Evolutionary conservation across 163 green algal genomes (phyloP).

Genomic region (Coccomyxa subellipsoidea): DNA sequence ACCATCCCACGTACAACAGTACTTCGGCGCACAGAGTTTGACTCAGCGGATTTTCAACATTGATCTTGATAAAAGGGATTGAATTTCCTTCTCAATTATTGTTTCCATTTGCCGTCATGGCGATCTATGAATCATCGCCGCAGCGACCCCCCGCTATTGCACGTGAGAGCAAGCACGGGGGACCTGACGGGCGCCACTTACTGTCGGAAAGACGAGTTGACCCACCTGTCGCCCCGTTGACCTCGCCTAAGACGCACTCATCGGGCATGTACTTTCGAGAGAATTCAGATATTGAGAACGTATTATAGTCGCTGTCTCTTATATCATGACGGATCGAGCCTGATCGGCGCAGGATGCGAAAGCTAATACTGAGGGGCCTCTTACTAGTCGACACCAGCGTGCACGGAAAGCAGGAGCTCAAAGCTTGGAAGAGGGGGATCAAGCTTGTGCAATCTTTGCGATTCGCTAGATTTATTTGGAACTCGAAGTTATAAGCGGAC

Average conservation of each 20-base stretch:
- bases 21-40: no score
- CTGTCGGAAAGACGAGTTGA: background rate
- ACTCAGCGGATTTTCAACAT: no score
- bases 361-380: background rate
- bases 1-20: no score
- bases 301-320: no score
- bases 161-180: background rate
- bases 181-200: background rate
- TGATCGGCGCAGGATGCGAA: background rate
- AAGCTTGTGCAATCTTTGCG: slow-evolving; percentile 1
- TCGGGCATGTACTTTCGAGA: no score
- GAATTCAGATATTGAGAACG: no score
- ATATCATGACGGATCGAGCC: background rate
- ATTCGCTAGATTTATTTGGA: background rate
- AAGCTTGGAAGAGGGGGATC: background rate
- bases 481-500: background rate
- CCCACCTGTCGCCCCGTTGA: background rate
- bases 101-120: background rate
- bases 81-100: background rate
- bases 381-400: background rate
- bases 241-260: background rate
- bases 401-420: background rate
- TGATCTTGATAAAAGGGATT: background rate
- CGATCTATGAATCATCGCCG: background rate
- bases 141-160: no score